Conservation (phyloP, 2,329 filamentous ascomycete species). For the Fusarium redolens region DNA sequence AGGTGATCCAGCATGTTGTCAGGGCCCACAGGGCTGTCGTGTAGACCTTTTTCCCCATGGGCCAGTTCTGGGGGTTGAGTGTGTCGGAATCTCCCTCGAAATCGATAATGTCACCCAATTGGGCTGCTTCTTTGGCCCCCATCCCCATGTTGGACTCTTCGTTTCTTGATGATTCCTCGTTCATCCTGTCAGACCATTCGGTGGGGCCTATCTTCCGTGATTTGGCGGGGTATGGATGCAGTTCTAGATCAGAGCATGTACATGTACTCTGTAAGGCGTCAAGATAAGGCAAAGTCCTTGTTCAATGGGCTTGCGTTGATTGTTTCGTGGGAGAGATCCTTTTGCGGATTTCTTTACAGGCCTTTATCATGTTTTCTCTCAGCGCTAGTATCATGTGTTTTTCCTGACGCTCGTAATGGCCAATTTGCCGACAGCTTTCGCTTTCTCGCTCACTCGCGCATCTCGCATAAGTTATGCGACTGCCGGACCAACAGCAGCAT, state of each 20-base stretch:
- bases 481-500: neutral
- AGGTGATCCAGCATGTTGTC: neutral
- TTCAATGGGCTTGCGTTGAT: neutral
- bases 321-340: neutral
- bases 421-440: neutral
- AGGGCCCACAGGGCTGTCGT: slow-evolving; percentile 1
- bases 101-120: neutral
- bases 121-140: neutral
- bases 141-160: neutral
- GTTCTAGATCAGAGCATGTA: neutral
- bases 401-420: neutral
- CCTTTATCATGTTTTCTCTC: slow-evolving; percentile 2
- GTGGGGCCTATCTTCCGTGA: neutral
- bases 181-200: neutral
- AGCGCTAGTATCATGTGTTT: neutral
- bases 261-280: neutral
- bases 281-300: neutral
- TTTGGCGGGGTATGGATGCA: neutral
- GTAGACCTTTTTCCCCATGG: neutral
- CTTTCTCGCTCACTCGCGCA: neutral
- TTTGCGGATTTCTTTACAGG: neutral
- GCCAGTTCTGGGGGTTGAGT: neutral
- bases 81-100: neutral
- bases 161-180: neutral
- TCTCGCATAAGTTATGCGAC: neutral